Evolutionary conservation across 345 rosid genomes (phyloP).

Genomic region (Salix udensis): DNA sequence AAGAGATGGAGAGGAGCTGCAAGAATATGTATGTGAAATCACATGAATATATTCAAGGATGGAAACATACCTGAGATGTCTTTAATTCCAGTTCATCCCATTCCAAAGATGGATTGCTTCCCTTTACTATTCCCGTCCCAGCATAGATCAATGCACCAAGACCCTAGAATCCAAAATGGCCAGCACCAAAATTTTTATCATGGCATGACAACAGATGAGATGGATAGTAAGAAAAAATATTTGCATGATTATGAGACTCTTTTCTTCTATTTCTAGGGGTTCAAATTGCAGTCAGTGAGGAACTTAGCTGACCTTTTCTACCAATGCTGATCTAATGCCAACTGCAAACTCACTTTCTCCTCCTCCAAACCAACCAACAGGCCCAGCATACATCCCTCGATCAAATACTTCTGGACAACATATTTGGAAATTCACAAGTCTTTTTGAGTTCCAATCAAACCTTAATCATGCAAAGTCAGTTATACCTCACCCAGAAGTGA

Average conservation of each 20-base stretch:
- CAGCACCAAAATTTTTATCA: constrained; percentile 15
- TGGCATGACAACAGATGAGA: neutral
- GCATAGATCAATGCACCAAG: constrained; percentile 78
- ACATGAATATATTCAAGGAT: neutral
- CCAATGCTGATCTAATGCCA: constrained; percentile 85
- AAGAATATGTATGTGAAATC: too few relatives aligned
- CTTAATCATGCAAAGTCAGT: neutral
- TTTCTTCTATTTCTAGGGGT: neutral
- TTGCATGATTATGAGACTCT: neutral
- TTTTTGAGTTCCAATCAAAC: neutral
- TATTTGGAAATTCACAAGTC: neutral
- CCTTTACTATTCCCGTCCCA: constrained; percentile 81
- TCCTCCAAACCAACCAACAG: constrained; percentile 96
- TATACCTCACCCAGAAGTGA: neutral
- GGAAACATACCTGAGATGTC: constrained; percentile 64
- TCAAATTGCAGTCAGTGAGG: neutral
- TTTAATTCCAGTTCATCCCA: constrained; percentile 92
- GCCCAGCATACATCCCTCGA: constrained; percentile 96
- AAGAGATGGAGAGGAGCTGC: too few relatives aligned
- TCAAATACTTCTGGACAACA: constrained; percentile 63
- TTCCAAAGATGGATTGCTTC: constrained; percentile 70
- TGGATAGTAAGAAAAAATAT: neutral
- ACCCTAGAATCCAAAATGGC: constrained; percentile 39
- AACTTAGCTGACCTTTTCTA: constrained; percentile 51
- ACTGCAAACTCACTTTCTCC: constrained; percentile 90